These are phyloP conservation scores for Aspergillus persii DNA, from an alignment of 2,329 filamentous ascomycete genomes.

Conservation along the genomic window DNA sequence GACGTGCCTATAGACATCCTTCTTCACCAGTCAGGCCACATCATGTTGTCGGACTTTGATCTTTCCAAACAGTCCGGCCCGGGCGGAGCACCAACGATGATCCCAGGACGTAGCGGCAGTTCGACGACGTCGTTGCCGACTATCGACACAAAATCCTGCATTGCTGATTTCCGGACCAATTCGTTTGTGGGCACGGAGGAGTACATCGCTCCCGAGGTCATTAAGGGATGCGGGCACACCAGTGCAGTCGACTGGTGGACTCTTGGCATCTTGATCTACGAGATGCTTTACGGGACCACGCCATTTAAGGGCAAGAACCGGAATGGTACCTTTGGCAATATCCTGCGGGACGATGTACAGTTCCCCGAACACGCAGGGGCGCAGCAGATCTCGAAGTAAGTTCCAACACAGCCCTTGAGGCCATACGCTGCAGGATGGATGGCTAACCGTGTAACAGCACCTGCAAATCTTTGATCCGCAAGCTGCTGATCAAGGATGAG, in stretches of 20 bases:
- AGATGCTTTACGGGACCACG: constrained; percentile 98
- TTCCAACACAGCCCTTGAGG: constrained; percentile 16
- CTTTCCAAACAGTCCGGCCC: constrained; percentile 95
- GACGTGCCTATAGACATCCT: constrained; percentile 73
- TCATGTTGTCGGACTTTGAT: constrained; percentile 99
- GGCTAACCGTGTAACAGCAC: constrained; percentile 57
- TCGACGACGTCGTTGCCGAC: constrained; percentile 84
- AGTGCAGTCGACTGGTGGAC: constrained; percentile 99
- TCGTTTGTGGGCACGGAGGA: constrained; percentile 98
- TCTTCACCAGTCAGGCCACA: constrained; percentile 97
- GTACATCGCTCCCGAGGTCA: constrained; percentile 97
- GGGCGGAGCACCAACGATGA: constrained; percentile 96
- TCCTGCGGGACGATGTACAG: constrained; percentile 88
- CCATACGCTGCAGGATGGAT: background rate
- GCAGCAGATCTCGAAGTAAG: constrained; percentile 89
- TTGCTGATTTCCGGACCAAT: constrained; percentile 96
- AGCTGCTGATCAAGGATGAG: constrained; percentile 97
- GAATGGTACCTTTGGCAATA: constrained; percentile 97
- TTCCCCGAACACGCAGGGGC: constrained; percentile 86
- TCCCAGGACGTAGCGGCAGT: constrained; percentile 83
- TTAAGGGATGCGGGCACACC: constrained; percentile 97
- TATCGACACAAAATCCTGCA: constrained; percentile 98
- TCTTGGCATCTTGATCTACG: constrained; percentile 91
- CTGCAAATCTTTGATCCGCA: constrained; percentile 94
- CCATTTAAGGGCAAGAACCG: constrained; percentile 99